A percentile compares a stretch with the other conserved stretches of the same genome.
Evolutionary conservation across 306 rosid species (phyloP).

Genomic region (Cicer arietinum): DNA sequence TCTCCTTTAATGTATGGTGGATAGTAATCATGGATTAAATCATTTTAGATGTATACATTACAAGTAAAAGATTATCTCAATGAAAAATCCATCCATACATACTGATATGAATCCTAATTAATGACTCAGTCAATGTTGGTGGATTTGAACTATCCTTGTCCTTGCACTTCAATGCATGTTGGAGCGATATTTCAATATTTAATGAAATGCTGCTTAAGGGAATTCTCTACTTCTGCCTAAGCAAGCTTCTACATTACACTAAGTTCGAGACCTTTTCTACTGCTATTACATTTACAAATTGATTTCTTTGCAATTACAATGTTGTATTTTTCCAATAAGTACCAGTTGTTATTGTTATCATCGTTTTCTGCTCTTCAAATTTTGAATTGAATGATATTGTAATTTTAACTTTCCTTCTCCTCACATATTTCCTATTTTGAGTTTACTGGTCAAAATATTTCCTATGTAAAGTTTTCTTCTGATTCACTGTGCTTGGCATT

Average conservation of each 20-base stretch:
- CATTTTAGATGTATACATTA: too few relatives aligned
- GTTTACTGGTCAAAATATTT: slow-evolving; percentile 1
- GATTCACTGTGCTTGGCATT: slow-evolving; percentile 29
- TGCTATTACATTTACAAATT: slow-evolving; percentile 33
- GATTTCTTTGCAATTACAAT: slow-evolving; percentile 10
- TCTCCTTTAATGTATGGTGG: too few relatives aligned
- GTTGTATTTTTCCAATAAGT: slow-evolving; percentile 15
- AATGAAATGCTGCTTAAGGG: too few relatives aligned
- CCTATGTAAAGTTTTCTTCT: slow-evolving; percentile 13
- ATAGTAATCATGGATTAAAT: too few relatives aligned
- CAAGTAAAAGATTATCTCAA: too few relatives aligned
- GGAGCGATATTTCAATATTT: slow-evolving; percentile 15
- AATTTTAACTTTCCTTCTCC: slow-evolving; percentile 24
- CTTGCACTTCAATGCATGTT: slow-evolving; percentile 18
- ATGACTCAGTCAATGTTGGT: slow-evolving; percentile 1
- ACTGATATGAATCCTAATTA: neutral
- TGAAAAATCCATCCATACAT: too few relatives aligned
- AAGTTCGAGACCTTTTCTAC: slow-evolving; percentile 30
- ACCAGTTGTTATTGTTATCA: slow-evolving; percentile 8
- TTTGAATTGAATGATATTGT: neutral
- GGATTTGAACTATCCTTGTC: slow-evolving; percentile 14
- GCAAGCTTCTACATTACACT: slow-evolving; percentile 18
- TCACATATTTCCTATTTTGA: slow-evolving; percentile 2
- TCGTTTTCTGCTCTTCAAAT: slow-evolving; percentile 4
- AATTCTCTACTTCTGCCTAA: slow-evolving; percentile 6